Percentiles rank a stretch among this genome's conserved stretches.
Conservation (phyloP, 495 filamentous ascomycete species). For the Penicillium cataractarum region DNA sequence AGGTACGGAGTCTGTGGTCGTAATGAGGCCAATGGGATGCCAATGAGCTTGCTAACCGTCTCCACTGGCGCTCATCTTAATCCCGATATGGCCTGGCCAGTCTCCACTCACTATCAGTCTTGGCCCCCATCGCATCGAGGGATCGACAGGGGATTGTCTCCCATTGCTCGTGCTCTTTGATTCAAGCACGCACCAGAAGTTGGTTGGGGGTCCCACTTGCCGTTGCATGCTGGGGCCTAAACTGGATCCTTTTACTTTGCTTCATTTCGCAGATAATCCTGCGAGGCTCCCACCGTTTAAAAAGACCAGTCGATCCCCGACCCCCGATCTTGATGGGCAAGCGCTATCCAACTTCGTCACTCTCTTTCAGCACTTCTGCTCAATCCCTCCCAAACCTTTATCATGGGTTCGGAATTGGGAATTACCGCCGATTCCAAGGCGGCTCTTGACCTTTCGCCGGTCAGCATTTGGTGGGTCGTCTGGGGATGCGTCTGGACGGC, state of each 20-base stretch:
- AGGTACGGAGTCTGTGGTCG: neutral
- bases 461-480: constrained; percentile 40
- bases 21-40: neutral
- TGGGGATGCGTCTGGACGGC: constrained; percentile 56
- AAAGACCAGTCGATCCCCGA: neutral
- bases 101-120: constrained; percentile 1
- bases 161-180: neutral
- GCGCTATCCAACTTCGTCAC: constrained; percentile 37
- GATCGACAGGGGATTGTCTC: constrained; percentile 4
- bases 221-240: neutral
- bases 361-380: constrained; percentile 30
- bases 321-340: neutral
- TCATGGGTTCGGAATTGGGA: constrained; percentile 45
- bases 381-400: constrained; percentile 3
- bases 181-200: constrained; percentile 2
- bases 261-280: constrained; percentile 1
- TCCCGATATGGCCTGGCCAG: neutral
- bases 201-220: constrained; percentile 5
- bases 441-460: constrained; percentile 25
- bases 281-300: neutral
- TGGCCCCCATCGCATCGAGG: constrained; percentile 3
- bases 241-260: neutral
- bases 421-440: constrained; percentile 35
- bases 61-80: neutral
- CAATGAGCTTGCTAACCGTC: neutral